Base-by-base conservation (phyloP, 2,329 filamentous ascomycete genomes). In the Penicillium sp. region DNA sequence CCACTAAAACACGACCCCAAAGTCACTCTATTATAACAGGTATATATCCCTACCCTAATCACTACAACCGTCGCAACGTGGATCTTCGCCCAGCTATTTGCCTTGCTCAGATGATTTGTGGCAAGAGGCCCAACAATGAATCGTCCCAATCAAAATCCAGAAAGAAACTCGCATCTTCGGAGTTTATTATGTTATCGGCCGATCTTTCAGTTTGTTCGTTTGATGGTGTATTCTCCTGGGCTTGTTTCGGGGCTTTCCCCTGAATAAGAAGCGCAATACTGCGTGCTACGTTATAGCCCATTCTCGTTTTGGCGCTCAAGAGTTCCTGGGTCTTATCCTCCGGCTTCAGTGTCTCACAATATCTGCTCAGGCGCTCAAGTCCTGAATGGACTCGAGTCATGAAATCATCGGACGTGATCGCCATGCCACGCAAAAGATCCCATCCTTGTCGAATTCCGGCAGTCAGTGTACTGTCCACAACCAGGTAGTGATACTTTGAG, bases 111-210 rank as follows among this genome's bases (percentile, higher is more conserved):
- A 11, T 30, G 8, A 30, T 30, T 30, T 30, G 28, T 30, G 28
- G 28, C 8, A 42, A 42, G 18, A 54, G 30, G n/a, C 52, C 48
- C 16, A 48, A n/a, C 16, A 57, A 45, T 5, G 50, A 52, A 18
- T 53, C 55, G 7, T 57, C 42, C 55, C 49, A 57, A 18, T 52
- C 50, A 24, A 52, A 52, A 20, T 57, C 49, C 30, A 52, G 3
- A 18, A 52, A 57, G n/a, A 57, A 38, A 35, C 33, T 46, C 8
- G 28, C 16, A 14, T 51, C 48, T 18, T 49, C 54, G 12, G 43
- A 20, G 9, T 21, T 35, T 4, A 52, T 40, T 5, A 1, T 18
- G 1, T 30, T 30, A 6, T 24, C 28, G 4, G 11, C 18, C 11
- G n/a, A 18, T 40, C 14, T 30, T 40, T 28, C 33, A 24, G 14